phyloP scores from a whole-genome alignment of 2,329 filamentous ascomycete species.

The Alternaria sp. region DNA sequence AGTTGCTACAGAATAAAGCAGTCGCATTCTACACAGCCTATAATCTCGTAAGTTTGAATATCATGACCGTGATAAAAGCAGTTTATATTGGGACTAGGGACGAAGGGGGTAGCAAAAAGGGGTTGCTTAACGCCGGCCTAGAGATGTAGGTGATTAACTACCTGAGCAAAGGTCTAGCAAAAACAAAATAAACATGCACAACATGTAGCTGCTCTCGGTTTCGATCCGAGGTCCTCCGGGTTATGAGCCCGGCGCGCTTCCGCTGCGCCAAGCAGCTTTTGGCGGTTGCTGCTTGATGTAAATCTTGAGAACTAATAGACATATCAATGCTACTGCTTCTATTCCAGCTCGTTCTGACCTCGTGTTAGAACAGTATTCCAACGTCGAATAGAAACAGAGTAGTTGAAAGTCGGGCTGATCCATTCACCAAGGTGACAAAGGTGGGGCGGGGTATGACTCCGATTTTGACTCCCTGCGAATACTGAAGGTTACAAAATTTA shows the following conservation, averaged over 20 bases:
- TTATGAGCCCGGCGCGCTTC: slow-evolving; percentile 50
- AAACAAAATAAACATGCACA: neutral
- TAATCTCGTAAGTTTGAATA: neutral
- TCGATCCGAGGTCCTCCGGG: slow-evolving; percentile 44
- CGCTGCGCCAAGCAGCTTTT: slow-evolving; percentile 46
- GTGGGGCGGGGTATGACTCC: neutral
- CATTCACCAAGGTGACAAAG: neutral
- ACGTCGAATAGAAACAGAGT: neutral
- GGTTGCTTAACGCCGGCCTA: neutral
- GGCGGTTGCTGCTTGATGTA: neutral
- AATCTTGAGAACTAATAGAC: neutral
- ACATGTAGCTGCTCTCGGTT: neutral
- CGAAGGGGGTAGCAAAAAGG: neutral
- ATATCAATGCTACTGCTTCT: neutral
- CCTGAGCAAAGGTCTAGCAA: neutral
- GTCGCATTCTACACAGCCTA: neutral
- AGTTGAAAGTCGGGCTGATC: neutral
- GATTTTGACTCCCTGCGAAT: neutral
- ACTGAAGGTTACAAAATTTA: neutral
- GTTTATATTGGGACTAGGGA: neutral
- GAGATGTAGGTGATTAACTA: neutral
- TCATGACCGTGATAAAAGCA: neutral
- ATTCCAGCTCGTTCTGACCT: neutral
- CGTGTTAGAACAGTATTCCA: neutral
- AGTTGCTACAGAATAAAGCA: neutral